Percentiles rank a stretch among this genome's conserved stretches.
Conservation (phyloP, 441 rosid species). For the Macaranga tanarius region DNA sequence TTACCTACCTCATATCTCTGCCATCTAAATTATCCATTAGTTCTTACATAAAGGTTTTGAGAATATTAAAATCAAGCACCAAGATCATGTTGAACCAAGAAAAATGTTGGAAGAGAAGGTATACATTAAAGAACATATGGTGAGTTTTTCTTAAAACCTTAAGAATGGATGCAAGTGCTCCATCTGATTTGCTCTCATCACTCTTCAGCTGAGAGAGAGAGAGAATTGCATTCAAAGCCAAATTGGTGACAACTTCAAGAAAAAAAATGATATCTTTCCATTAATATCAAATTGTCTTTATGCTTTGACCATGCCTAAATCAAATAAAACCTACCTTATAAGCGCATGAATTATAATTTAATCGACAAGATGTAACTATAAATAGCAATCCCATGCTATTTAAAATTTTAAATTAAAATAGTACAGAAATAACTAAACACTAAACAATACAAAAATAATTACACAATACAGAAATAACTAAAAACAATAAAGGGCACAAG, state of each 20-base stretch:
- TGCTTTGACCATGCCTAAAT: conserved; percentile 77
- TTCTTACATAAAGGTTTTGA: conserved; percentile 35
- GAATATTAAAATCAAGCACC: conserved; percentile 16
- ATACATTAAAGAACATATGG: conserved; percentile 60
- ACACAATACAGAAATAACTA: no score
- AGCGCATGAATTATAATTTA: conserved; percentile 8
- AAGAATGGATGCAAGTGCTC: conserved; percentile 76
- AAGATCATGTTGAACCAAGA: not conserved
- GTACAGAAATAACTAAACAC: no score
- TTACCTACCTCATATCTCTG: conserved; percentile 77
- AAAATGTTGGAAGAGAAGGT: conserved; percentile 2
- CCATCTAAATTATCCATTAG: conserved; percentile 39
- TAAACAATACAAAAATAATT: no score
- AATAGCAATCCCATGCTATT: no score
- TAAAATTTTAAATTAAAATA: no score
- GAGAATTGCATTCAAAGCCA: conserved; percentile 60
- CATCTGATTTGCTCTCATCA: conserved; percentile 76
- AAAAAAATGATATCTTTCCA: conserved; percentile 90
- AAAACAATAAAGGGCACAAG: no score
- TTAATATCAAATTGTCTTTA: conserved; percentile 74
- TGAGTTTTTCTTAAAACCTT: conserved; percentile 57
- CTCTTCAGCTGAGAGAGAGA: conserved; percentile 75
- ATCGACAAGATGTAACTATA: no score
- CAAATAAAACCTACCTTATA: not conserved
- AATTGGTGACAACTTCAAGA: conserved; percentile 87